These are phyloP conservation scores for Neurospora terricola DNA, from an alignment of 495 filamentous ascomycete genomes.

Conservation along the genomic window DNA sequence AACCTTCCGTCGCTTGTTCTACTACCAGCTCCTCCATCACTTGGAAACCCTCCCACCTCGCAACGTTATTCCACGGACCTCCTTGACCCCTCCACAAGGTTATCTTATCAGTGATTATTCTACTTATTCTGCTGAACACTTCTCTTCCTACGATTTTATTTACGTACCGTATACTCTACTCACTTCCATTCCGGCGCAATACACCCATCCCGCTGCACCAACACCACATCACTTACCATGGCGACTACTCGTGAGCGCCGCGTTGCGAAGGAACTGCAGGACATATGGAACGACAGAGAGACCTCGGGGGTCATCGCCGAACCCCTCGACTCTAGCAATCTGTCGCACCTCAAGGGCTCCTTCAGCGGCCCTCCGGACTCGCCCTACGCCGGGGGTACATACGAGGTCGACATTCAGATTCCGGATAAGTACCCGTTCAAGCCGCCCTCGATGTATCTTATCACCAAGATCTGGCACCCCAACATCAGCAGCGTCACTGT, in stretches of 20 bases:
- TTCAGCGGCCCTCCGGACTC: slow-evolving; percentile 87
- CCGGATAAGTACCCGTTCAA: slow-evolving; percentile 88
- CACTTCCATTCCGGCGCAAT: background rate
- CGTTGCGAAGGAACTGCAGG: slow-evolving; percentile 82
- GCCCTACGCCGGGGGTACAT: slow-evolving; percentile 86
- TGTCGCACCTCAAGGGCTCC: slow-evolving; percentile 74
- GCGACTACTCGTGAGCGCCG: slow-evolving; percentile 69
- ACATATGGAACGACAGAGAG: slow-evolving; percentile 64
- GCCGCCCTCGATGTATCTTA: slow-evolving; percentile 85
- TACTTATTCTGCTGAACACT: background rate
- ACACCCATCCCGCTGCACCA: background rate
- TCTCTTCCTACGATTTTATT: background rate
- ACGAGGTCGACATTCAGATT: slow-evolving; percentile 74
- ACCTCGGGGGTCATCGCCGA: slow-evolving; percentile 63
- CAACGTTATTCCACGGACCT: background rate
- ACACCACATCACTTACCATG: slow-evolving; percentile 38
- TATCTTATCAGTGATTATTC: background rate
- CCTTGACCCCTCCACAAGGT: background rate
- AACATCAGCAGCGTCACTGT: slow-evolving; percentile 95
- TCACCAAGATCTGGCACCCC: slow-evolving; percentile 95
- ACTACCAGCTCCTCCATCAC: background rate
- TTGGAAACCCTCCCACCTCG: background rate
- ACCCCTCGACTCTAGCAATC: slow-evolving; percentile 53
- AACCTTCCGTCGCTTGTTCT: background rate
- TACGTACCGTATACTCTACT: background rate